Evolutionary conservation across 1,139 yeast species (phyloP).

Genomic region (Wickerhamiella infanticola): DNA sequence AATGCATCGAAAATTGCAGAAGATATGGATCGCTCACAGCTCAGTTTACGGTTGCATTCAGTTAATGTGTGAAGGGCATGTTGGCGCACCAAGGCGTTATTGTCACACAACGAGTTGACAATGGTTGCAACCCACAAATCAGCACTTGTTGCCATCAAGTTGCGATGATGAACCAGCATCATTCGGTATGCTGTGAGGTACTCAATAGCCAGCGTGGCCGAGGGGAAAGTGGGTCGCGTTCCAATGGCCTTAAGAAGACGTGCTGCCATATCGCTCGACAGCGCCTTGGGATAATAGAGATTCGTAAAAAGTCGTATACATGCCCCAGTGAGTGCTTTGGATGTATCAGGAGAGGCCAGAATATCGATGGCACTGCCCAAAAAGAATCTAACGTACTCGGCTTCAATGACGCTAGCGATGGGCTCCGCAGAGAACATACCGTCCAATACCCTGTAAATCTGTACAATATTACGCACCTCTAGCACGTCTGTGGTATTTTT

Average conservation of each 20-base stretch:
- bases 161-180: slow-evolving; percentile 2
- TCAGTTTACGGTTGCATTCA: slow-evolving; percentile 2
- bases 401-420: neutral
- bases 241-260: slow-evolving; percentile 3
- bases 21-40: slow-evolving; percentile 1
- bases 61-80: slow-evolving; percentile 3
- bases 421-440: slow-evolving; percentile 1
- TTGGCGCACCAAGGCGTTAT: slow-evolving; percentile 6
- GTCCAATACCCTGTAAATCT: slow-evolving; percentile 6
- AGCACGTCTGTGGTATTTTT: slow-evolving; percentile 2
- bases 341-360: neutral
- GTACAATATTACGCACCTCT: slow-evolving; percentile 4
- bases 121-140: slow-evolving; percentile 3
- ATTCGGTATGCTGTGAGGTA: slow-evolving; percentile 3
- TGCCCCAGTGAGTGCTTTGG: slow-evolving; percentile 6
- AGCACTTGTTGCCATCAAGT: slow-evolving; percentile 2
- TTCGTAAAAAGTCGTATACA: slow-evolving; percentile 7
- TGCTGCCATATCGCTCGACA: neutral
- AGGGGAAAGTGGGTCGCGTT: neutral
- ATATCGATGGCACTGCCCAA: slow-evolving; percentile 4
- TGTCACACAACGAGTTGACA: slow-evolving; percentile 3
- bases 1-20: slow-evolving; percentile 1
- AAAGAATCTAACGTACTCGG: slow-evolving; percentile 2
- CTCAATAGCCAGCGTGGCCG: slow-evolving; percentile 4
- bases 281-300: slow-evolving; percentile 2